Evolutionary conservation across 176 grass and related monocot genomes (phyloP).

Genomic region (Echinochloa phyllopogon): DNA sequence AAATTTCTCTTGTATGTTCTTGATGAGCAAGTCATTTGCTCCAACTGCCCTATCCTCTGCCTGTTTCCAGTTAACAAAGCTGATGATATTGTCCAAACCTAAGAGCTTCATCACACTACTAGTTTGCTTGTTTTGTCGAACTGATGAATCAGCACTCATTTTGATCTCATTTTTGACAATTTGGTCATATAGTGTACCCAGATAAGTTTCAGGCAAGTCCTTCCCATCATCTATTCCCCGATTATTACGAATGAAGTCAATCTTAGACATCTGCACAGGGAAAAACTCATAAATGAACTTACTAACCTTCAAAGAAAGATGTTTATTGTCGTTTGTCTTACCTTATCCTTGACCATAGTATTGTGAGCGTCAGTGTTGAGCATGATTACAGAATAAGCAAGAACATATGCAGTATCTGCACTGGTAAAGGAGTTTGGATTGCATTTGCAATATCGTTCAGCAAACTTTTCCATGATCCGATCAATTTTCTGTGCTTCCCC

Average conservation of each 20-base stretch:
- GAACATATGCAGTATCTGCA: slow-evolving; percentile 99
- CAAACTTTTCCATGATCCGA: slow-evolving; percentile 99
- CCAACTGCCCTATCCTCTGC: slow-evolving; percentile 85
- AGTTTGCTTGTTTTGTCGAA: slow-evolving; percentile 85
- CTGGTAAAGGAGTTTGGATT: slow-evolving; percentile 92
- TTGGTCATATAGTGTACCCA: slow-evolving; percentile 87
- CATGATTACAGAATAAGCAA: slow-evolving; percentile 99
- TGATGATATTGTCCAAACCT: slow-evolving; percentile 95
- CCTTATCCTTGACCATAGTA: slow-evolving; percentile 99
- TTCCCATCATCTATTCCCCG: slow-evolving; percentile 99
- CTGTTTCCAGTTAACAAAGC: slow-evolving; percentile 86
- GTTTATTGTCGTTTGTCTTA: slow-evolving; percentile 37
- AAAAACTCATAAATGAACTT: slow-evolving; percentile 36
- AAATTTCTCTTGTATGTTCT: slow-evolving; percentile 98
- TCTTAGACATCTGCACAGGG: slow-evolving; percentile 82
- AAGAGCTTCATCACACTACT: slow-evolving; percentile 87
- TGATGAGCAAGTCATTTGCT: slow-evolving; percentile 91
- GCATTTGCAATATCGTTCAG: slow-evolving; percentile 96
- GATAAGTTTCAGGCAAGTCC: slow-evolving; percentile 94
- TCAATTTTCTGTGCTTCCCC: slow-evolving; percentile 99
- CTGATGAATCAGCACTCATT: slow-evolving; percentile 81
- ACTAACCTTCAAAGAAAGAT: not conserved
- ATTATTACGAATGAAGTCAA: slow-evolving; percentile 91
- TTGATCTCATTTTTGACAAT: slow-evolving; percentile 99
- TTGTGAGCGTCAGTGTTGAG: slow-evolving; percentile 99